Evolutionary conservation across 768 basidiomycete genomes (phyloP), one percentile per base, ranked within the genome.

Genomic region (Dioszegia aurantiaca): DNA sequence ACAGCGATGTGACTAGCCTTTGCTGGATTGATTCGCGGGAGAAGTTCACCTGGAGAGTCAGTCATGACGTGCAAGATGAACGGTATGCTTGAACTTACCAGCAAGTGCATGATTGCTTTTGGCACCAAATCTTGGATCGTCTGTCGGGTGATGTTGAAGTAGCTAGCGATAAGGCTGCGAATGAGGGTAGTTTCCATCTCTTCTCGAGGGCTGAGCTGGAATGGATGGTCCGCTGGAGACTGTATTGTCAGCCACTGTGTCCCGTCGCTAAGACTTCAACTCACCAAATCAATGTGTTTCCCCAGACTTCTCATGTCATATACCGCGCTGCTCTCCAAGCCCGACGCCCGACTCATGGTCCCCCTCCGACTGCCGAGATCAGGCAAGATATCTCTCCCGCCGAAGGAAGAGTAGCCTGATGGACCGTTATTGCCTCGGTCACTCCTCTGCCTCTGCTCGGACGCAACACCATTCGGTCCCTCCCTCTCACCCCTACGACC

Each of bases 221-320:
- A 64, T 24, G 84, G 84, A n/a, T 83, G 83, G 27, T 82, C 82
- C 0, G 70, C 44, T 2, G 85, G 81, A 2, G 86, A 84, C 78
- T 80, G 63, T 9, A 2, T 41, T 61, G n/a, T 33, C 59, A 62
- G 54, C 40, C 27, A 16, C 12, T 40, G 14, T 56, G 5, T 21
- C 24, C 53, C 19, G 4, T 46, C n/a, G 26, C 16, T 19, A 48
- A 11, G 14, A 5, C 9, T 5, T 10, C 10, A 16, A 84, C 89
- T 82, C 70, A 97, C 93, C 62, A 93, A 89, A 77, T 99, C 95
- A 59, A 99, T 89, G 71, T 99, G 95, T 78, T 88, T 92, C 41
- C 93, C 91, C 52, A 98, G 81, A 72, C 91, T 95, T 82, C 91
- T 97, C 95, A 99, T 99, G 75, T 98, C 95, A 76, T 86, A 97